Conservation (phyloP, 352 stramenopile genomes). For the Phytophthora citricola region DNA sequence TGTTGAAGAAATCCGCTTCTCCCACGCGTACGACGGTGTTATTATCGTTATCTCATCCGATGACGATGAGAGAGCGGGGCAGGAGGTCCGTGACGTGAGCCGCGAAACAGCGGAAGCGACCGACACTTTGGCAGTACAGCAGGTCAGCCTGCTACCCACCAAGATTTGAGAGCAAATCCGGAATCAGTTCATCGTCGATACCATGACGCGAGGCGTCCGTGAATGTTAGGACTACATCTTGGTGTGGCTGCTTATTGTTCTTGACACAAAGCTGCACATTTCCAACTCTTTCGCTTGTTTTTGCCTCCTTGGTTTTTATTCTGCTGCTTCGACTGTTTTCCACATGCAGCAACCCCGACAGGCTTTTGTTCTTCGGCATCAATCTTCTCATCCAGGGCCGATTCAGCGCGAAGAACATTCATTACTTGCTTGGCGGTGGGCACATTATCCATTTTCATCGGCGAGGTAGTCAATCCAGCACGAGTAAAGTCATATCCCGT, state of each 20-base stretch:
- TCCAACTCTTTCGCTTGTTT: conserved; percentile 5
- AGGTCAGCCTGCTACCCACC: conserved; percentile 55
- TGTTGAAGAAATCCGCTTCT: background rate
- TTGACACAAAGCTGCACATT: too few relatives aligned
- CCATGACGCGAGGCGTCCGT: too few relatives aligned
- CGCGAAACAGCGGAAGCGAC: conserved; percentile 5
- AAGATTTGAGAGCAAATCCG: conserved; percentile 87
- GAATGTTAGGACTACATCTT: too few relatives aligned
- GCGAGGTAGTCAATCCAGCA: too few relatives aligned
- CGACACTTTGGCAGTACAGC: background rate
- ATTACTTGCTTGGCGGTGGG: conserved; percentile 14
- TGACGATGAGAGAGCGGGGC: background rate
- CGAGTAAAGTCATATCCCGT: too few relatives aligned
- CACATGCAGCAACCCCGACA: conserved; percentile 10
- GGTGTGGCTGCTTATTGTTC: too few relatives aligned
- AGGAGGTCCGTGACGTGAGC: background rate
- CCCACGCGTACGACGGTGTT: background rate
- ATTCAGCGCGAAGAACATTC: conserved; percentile 9
- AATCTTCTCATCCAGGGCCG: conserved; percentile 13
- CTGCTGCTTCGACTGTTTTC: conserved; percentile 2
- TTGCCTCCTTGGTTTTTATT: background rate
- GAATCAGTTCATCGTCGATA: background rate
- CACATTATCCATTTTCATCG: background rate
- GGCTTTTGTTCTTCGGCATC: conserved; percentile 5
- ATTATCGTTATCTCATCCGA: conserved; percentile 1